Base-by-base conservation (phyloP, 75 land plant species). In the Gnetum montanum region DNA sequence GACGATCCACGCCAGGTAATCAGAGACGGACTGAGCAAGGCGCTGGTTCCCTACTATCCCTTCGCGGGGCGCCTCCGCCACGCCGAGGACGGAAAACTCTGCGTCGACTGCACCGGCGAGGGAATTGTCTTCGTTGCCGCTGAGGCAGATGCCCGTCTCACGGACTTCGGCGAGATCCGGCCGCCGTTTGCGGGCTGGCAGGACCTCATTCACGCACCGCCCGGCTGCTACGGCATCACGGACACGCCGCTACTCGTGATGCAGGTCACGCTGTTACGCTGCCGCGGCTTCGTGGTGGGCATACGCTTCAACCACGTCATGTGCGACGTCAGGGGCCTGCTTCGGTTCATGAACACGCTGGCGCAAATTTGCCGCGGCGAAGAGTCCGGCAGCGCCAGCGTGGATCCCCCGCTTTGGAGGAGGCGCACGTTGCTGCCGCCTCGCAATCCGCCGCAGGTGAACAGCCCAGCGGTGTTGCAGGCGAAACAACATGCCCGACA, bases 61-160 rank as follows among this genome's bases (percentile, higher is more conserved):
- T 67, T 80, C 25, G 80, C 88, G 2, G 84, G 80, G 0, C 46
- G 84, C 36, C 70, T 84, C 4, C 20, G 72, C 31, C 71, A 76
- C 27, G 66, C 26, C 0, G 46, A 66, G 15, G 63, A 28, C 22
- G 43, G 77, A 28, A 79, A 76, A 48, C 69, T 80, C 6, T 11
- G 31, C 0, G 73, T 84, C 31, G 74, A 84, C 0, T 84, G 84
- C 59, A 80, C 72, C 0, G 88, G 79, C 20, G 80, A 79, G 20
- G 88, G 88, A 0, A 71, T 76, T 26, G 1, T 79, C 66, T 84
- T 80, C 53, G 61, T 70, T 15, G 88, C 66, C 49, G 88, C 86
- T 6, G 70, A 71, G 26, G 75, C 79, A 1, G 85, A 82, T 45
- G 73, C 67, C 33, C 49, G 55, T 6, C 38, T 83, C 0, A 44